Evolutionary conservation across 345 rosid genomes (phyloP), one percentile per base, ranked within the genome.

Genomic region (Physaria fendleri): DNA sequence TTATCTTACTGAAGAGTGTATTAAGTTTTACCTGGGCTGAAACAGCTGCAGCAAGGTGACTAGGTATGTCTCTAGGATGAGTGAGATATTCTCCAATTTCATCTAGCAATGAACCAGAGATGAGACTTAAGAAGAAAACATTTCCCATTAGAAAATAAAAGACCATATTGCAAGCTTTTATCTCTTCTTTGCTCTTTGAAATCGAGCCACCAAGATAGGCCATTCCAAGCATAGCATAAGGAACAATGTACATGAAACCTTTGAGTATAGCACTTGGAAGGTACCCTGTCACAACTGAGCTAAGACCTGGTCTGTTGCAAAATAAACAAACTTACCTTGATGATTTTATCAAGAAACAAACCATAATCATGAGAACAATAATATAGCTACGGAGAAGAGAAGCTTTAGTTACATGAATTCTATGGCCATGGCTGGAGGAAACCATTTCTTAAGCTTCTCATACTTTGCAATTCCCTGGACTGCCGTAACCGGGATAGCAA

Each of bases 101-200:
- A 44, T 92, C 95, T 8, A 92, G 83, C 57, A 92, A 71, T 50
- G 98, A 92, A 20, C 97, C 98, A 24, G 95, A 92, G 54, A 92
- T 72, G 71, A 88, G 65, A 67, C 91, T 88, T 81, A 88, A 49
- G 68, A 92, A 84, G 81, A 88, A 86, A 22, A 88, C 89, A 76
- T 92, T 92, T 53, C 94, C 97, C 74, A 92, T 71, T 5, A 86
- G 87, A 68, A 92, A 92, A 77, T 82, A 88, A 76, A 92, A 86
- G 56, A 83, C 95, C 95, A 88, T 88, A 73, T 86, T 83, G 81
- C 96, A 85, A 58, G 98, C 84, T 77, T 80, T 88, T n/a, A 86
- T 84, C 81, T 92, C 96, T 53, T 78, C 87, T 59, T 78, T 84
- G 81, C 95, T 92, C 64, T 73, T 84, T 38, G 93, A 86, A 44